These are phyloP conservation scores for Orbilia ellipsospora DNA, from an alignment of 2,329 filamentous ascomycete genomes.

Conservation along the genomic window DNA sequence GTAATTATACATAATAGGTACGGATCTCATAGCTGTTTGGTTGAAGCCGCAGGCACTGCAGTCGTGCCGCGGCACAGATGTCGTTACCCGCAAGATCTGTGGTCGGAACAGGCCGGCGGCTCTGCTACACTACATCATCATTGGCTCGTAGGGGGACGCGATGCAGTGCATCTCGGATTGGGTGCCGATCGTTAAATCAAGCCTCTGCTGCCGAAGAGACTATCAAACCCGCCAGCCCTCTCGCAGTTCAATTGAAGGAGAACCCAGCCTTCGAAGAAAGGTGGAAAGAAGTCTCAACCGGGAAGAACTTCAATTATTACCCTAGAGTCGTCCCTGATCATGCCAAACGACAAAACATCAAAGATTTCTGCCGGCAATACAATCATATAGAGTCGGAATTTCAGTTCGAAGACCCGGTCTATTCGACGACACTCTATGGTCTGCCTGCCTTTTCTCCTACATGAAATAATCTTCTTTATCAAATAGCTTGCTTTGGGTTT, in stretches of 20 bases:
- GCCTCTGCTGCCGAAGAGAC: slow-evolving; percentile 2
- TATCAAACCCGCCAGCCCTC: slow-evolving; percentile 28
- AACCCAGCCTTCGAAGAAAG: slow-evolving; percentile 61
- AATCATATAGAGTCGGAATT: slow-evolving; percentile 62
- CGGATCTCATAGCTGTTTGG: slow-evolving; percentile 3
- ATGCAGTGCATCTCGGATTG: background rate
- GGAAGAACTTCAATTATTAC: slow-evolving; percentile 68
- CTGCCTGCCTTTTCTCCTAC: slow-evolving; percentile 10
- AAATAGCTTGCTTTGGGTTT: background rate
- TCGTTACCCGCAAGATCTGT: slow-evolving; percentile 32
- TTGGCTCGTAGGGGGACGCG: background rate
- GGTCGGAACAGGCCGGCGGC: slow-evolving; percentile 29
- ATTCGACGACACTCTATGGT: slow-evolving; percentile 54
- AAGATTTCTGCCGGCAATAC: slow-evolving; percentile 60
- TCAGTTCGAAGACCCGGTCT: slow-evolving; percentile 57
- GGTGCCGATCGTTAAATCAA: slow-evolving; percentile 19
- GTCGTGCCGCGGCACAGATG: slow-evolving; percentile 11
- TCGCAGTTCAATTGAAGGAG: slow-evolving; percentile 26
- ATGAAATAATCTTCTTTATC: background rate
- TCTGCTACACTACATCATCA: slow-evolving; percentile 14
- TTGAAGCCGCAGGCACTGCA: slow-evolving; percentile 3
- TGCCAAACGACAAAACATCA: slow-evolving; percentile 60
- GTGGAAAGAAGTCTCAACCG: slow-evolving; percentile 69
- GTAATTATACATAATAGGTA: background rate
- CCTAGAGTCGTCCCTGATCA: slow-evolving; percentile 65